Evolutionary conservation across 2,329 filamentous ascomycete genomes (phyloP).

Genomic region (Akanthomyces uredinophilus): DNA sequence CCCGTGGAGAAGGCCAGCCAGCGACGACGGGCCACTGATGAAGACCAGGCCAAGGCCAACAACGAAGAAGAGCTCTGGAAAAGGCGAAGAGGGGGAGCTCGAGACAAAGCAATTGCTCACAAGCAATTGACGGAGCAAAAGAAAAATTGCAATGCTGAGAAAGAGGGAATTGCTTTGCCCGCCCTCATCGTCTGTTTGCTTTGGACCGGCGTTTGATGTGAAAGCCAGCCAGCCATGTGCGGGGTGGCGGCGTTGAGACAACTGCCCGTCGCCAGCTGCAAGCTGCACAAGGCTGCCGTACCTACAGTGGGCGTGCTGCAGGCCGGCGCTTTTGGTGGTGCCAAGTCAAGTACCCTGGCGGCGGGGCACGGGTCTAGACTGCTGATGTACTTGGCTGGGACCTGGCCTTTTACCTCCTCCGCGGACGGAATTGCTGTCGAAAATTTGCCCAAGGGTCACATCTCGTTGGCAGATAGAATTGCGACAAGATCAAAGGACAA

Average conservation of each 20-base stretch:
- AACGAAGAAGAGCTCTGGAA: neutral
- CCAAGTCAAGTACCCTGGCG: neutral
- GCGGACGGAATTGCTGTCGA: neutral
- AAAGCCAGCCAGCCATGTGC: neutral
- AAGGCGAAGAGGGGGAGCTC: neutral
- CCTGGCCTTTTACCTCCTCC: neutral
- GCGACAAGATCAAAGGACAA: neutral
- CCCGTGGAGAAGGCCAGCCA: neutral
- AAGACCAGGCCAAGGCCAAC: neutral
- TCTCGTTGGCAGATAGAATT: neutral
- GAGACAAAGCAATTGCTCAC: neutral
- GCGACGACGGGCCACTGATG: neutral
- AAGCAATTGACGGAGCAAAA: neutral
- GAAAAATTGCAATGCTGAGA: neutral
- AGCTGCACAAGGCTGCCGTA: neutral
- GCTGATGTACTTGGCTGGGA: neutral
- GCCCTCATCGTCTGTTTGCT: neutral
- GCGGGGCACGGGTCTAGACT: neutral
- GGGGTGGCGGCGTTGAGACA: neutral
- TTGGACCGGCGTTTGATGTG: neutral
- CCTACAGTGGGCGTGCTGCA: too few relatives aligned
- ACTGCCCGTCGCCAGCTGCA: neutral
- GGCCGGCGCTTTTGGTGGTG: neutral
- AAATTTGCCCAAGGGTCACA: neutral
- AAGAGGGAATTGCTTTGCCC: neutral